phyloP scores from a whole-genome alignment of 1,284 basidiomycete genomes.

The Erythrobasidium hasegawianum region DNA sequence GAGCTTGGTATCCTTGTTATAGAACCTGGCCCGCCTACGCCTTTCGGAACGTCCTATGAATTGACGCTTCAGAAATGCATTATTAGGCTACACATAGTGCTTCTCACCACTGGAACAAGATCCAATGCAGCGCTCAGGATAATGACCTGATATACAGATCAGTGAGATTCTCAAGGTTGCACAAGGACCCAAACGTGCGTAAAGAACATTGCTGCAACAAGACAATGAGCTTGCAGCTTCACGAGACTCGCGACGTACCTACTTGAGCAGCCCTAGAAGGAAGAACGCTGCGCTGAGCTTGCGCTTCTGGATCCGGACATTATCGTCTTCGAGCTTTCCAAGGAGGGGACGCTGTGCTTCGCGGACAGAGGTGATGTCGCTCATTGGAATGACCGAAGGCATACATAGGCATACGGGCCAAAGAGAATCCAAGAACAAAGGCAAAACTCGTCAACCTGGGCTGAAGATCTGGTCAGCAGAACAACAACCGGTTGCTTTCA shows the following conservation, averaged over 20 bases:
- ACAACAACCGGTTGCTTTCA: no score
- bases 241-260: not conserved
- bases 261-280: constrained; percentile 49
- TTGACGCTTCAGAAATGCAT: not conserved
- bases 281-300: constrained; percentile 44
- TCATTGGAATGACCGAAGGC: no score
- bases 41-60: constrained; percentile 51
- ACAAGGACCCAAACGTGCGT: constrained; percentile 42
- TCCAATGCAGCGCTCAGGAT: constrained; percentile 94
- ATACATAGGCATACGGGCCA: no score
- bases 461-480: no score
- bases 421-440: no score
- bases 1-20: constrained; percentile 71
- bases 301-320: not conserved
- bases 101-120: constrained; percentile 73
- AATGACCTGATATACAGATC: constrained; percentile 66
- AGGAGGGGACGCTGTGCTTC: no score
- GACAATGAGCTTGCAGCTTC: not conserved
- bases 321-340: not conserved
- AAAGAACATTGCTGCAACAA: constrained; percentile 47
- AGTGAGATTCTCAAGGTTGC: not conserved
- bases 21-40: constrained; percentile 60
- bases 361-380: no score
- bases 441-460: no score
- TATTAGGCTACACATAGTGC: constrained; percentile 58